Conservation (phyloP, 495 filamentous ascomycete species). For the Xylaria palmicola region DNA sequence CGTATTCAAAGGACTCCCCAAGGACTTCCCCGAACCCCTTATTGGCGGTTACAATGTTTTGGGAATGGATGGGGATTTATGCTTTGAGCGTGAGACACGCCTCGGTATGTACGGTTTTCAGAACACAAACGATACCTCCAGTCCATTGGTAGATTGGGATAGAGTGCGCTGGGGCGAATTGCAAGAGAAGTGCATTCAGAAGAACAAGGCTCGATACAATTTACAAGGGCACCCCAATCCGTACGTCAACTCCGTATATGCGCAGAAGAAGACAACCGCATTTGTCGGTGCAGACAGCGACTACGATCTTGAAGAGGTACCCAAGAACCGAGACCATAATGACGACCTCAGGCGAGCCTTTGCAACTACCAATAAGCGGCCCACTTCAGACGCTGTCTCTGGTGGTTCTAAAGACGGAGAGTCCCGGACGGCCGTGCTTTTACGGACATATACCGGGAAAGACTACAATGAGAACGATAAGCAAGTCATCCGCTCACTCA, state of each 20-base stretch:
- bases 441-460: conserved; percentile 68
- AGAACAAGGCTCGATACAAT: conserved; percentile 62
- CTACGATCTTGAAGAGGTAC: conserved; percentile 1
- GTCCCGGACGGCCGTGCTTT: conserved; percentile 65
- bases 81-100: conserved; percentile 87
- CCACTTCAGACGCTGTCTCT: conserved; percentile 12
- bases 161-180: conserved; percentile 68
- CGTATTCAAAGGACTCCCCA: conserved; percentile 60
- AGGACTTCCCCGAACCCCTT: conserved; percentile 70
- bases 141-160: conserved; percentile 58
- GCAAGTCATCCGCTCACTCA: conserved; percentile 67
- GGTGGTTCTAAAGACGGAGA: conserved; percentile 26
- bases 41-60: conserved; percentile 76
- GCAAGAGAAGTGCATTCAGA: conserved; percentile 60
- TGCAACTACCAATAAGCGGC: conserved; percentile 12
- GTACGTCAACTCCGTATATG: conserved; percentile 29
- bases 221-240: conserved; percentile 31
- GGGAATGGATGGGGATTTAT: conserved; percentile 75
- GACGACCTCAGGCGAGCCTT: conserved; percentile 8
- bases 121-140: conserved; percentile 33
- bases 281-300: conserved; percentile 10
- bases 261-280: conserved; percentile 19
- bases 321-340: conserved; percentile 12
- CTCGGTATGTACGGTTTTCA: conserved; percentile 78
- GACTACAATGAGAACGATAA: conserved; percentile 69